Evolutionary conservation across 2,329 filamentous ascomycete genomes (phyloP).

Genomic region (Apiospora marii): DNA sequence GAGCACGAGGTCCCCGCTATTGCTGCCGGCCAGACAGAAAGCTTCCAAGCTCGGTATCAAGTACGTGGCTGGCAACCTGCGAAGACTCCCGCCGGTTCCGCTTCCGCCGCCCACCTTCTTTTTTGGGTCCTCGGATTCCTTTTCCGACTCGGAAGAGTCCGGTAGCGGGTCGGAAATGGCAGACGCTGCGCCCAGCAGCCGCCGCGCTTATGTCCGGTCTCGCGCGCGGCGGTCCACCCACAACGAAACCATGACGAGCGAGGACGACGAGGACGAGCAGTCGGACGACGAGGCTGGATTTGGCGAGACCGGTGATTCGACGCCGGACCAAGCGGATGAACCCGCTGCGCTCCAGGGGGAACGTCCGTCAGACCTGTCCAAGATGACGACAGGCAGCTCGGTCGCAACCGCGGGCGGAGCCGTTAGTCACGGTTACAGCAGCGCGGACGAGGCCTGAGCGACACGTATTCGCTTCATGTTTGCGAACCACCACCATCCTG

Average conservation of each 20-base stretch:
- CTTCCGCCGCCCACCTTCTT: constrained; percentile 63
- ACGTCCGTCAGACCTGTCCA: constrained; percentile 78
- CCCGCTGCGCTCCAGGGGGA: constrained; percentile 75
- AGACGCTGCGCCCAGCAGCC: constrained; percentile 27
- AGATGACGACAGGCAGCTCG: constrained; percentile 88
- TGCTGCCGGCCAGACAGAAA: constrained; percentile 21
- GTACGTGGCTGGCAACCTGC: constrained; percentile 53
- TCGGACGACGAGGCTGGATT: constrained; percentile 77
- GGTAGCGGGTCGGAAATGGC: constrained; percentile 28
- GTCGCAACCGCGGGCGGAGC: constrained; percentile 76
- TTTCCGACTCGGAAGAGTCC: constrained; percentile 36
- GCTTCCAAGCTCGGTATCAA: constrained; percentile 48
- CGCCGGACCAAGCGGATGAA: constrained; percentile 71
- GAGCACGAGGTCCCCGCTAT: constrained; percentile 48
- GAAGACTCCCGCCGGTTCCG: constrained; percentile 53
- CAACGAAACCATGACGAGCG: neutral
- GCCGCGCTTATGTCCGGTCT: neutral
- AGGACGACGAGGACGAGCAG: neutral
- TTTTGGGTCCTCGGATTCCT: constrained; percentile 51
- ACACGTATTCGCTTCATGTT: neutral
- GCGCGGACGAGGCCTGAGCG: constrained; percentile 34
- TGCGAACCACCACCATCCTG: neutral
- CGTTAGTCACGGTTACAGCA: constrained; percentile 71
- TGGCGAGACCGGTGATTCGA: constrained; percentile 75
- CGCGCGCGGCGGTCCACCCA: neutral